Evolutionary conservation across 345 rosid species (phyloP).

Genomic region (Viola odorata): DNA sequence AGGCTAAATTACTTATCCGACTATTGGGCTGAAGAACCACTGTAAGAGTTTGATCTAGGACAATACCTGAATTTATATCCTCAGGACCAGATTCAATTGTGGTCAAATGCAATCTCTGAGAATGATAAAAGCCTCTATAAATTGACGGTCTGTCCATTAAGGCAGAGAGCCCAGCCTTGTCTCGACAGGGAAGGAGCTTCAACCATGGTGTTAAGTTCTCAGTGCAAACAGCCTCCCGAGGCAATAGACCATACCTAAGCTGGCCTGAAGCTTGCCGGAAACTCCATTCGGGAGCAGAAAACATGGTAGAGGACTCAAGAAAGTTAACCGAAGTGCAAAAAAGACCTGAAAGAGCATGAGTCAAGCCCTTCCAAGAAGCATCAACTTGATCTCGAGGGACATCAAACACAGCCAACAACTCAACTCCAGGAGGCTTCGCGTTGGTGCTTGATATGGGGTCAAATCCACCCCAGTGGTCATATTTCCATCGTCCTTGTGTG

Average conservation of each 20-base stretch:
- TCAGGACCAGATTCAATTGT: slow-evolving; percentile 30
- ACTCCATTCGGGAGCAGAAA: slow-evolving; percentile 78
- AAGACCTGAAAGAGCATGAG: slow-evolving; percentile 85
- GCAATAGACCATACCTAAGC: slow-evolving; percentile 79
- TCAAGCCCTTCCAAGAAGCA: slow-evolving; percentile 82
- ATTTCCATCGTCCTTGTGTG: slow-evolving; percentile 97
- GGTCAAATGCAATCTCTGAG: slow-evolving; percentile 71
- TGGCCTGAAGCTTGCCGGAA: slow-evolving; percentile 52
- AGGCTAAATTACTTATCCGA: slow-evolving; percentile 14
- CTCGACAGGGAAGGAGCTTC: slow-evolving; percentile 95
- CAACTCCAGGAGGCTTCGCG: slow-evolving; percentile 96
- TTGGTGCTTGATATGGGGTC: slow-evolving; percentile 76
- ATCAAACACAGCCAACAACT: slow-evolving; percentile 94
- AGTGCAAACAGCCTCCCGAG: slow-evolving; percentile 98
- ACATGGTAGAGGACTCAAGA: slow-evolving; percentile 71
- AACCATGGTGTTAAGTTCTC: slow-evolving; percentile 99
- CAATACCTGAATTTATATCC: slow-evolving; percentile 45
- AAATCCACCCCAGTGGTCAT: slow-evolving; percentile 96
- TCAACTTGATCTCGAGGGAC: slow-evolving; percentile 67
- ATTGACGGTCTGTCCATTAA: slow-evolving; percentile 90
- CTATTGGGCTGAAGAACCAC: slow-evolving; percentile 64
- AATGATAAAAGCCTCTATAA: slow-evolving; percentile 87
- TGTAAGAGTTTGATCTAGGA: slow-evolving; percentile 80
- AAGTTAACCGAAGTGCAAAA: slow-evolving; percentile 95
- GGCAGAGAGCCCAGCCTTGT: slow-evolving; percentile 72